Evolutionary conservation across 768 basidiomycete genomes (phyloP).

Genomic region (Cystoderma amianthinum): DNA sequence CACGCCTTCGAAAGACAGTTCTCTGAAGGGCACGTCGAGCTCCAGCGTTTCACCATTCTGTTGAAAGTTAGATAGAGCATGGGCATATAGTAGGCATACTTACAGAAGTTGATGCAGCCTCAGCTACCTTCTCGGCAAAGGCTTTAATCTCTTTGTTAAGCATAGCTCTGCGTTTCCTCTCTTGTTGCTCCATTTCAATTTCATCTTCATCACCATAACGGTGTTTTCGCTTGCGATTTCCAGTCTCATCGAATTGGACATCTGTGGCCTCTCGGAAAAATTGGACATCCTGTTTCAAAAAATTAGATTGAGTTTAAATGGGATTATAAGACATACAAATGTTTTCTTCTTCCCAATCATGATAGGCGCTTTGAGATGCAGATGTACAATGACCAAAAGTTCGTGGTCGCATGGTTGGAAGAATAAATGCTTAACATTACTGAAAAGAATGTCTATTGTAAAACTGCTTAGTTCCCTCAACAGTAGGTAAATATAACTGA

Average conservation of each 20-base stretch:
- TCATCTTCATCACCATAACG: slow-evolving; percentile 98
- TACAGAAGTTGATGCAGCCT: slow-evolving; percentile 74
- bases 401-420: slow-evolving; percentile 99
- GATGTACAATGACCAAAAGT: slow-evolving; percentile 87
- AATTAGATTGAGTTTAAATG: slow-evolving; percentile 2
- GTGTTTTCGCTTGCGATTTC: slow-evolving; percentile 96
- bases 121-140: slow-evolving; percentile 89
- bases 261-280: slow-evolving; percentile 98
- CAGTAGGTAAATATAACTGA: not conserved
- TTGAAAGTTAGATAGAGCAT: slow-evolving; percentile 3
- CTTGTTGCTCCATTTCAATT: slow-evolving; percentile 97
- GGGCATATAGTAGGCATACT: slow-evolving; percentile 13
- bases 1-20: slow-evolving; percentile 94
- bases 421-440: slow-evolving; percentile 96
- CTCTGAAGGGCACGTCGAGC: slow-evolving; percentile 94
- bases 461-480: not conserved
- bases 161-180: slow-evolving; percentile 80
- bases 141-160: slow-evolving; percentile 92
- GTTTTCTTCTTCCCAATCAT: slow-evolving; percentile 99
- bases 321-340: slow-evolving; percentile 47
- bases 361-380: slow-evolving; percentile 91
- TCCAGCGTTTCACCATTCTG: slow-evolving; percentile 79
- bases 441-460: slow-evolving; percentile 79
- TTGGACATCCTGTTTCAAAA: slow-evolving; percentile 85
- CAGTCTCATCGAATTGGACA: slow-evolving; percentile 97